These are phyloP conservation scores for Sutorius eximius DNA, from an alignment of 1,284 basidiomycete genomes.

Conservation along the genomic window DNA sequence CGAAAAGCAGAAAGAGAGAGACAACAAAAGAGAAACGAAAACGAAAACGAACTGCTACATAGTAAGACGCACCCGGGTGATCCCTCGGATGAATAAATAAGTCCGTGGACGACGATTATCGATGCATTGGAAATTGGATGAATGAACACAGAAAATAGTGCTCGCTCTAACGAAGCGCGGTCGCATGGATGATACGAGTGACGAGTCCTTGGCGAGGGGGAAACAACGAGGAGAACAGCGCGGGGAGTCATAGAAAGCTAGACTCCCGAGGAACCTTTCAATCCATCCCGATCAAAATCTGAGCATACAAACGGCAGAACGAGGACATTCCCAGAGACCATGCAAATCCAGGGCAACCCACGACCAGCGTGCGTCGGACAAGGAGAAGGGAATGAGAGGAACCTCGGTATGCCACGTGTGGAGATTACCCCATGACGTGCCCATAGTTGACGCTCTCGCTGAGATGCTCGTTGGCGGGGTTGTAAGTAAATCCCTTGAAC, in stretches of 20 bases:
- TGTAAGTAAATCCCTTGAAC: slow-evolving; percentile 87
- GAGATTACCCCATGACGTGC: slow-evolving; percentile 32
- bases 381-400: not conserved
- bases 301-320: too few species aligned
- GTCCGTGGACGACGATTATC: slow-evolving; percentile 19
- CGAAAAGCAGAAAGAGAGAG: not conserved
- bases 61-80: not conserved
- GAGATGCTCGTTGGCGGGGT: slow-evolving; percentile 77
- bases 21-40: not conserved
- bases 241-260: not conserved
- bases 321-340: not conserved
- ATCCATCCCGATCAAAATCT: not conserved
- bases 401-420: not conserved
- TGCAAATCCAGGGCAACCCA: slow-evolving; percentile 11
- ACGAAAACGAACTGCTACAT: not conserved
- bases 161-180: slow-evolving; percentile 1
- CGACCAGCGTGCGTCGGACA: slow-evolving; percentile 26
- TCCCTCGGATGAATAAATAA: slow-evolving; percentile 16
- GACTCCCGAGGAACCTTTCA: not conserved
- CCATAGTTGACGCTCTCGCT: slow-evolving; percentile 73
- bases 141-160: not conserved
- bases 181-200: slow-evolving; percentile 12
- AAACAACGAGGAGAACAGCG: not conserved
- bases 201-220: not conserved
- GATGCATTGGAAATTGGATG: slow-evolving; percentile 8